Percentiles rank a stretch among this genome's conserved stretches.
Conservation (phyloP, 2,329 filamentous ascomycete genomes). For the Talaromyces funiculosus region DNA sequence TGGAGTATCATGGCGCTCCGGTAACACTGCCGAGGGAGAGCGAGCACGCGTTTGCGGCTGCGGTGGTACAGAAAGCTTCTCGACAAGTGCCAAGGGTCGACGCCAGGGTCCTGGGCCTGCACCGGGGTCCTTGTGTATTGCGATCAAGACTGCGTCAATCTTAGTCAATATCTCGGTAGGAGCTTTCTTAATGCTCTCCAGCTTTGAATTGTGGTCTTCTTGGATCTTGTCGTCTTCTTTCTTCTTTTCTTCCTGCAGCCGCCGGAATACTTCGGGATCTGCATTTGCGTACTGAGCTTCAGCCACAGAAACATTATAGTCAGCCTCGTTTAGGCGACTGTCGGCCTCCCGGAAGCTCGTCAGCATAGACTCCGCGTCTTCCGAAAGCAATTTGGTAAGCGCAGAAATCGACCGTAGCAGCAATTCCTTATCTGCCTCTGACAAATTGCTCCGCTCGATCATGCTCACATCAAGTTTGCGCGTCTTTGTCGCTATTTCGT, state of each 20-base stretch:
- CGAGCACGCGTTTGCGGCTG: not conserved
- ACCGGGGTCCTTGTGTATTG: slow-evolving; percentile 28
- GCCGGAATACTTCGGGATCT: slow-evolving; percentile 37
- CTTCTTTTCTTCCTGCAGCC: slow-evolving; percentile 42
- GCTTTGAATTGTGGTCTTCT: slow-evolving; percentile 36
- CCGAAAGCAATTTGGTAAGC: slow-evolving; percentile 35
- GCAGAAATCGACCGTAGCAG: slow-evolving; percentile 35
- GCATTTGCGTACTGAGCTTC: slow-evolving; percentile 45
- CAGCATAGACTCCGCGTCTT: slow-evolving; percentile 44
- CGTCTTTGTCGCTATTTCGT: slow-evolving; percentile 43
- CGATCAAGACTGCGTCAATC: slow-evolving; percentile 36
- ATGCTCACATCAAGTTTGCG: slow-evolving; percentile 31
- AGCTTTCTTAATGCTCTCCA: slow-evolving; percentile 38
- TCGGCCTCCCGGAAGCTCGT: slow-evolving; percentile 46
- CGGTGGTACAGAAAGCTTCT: not conserved
- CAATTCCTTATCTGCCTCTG: slow-evolving; percentile 31
- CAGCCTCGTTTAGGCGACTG: slow-evolving; percentile 46
- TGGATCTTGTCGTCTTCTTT: slow-evolving; percentile 46
- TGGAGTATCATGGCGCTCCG: not conserved
- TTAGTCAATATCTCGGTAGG: slow-evolving; percentile 32
- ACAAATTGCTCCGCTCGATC: slow-evolving; percentile 27
- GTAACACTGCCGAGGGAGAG: not conserved
- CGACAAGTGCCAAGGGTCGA: slow-evolving; percentile 14
- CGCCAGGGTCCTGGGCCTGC: slow-evolving; percentile 17
- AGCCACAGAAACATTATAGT: slow-evolving; percentile 50